Evolutionary conservation across 164 flowering plant species (phyloP).

Genomic region (Saururus chinensis): DNA sequence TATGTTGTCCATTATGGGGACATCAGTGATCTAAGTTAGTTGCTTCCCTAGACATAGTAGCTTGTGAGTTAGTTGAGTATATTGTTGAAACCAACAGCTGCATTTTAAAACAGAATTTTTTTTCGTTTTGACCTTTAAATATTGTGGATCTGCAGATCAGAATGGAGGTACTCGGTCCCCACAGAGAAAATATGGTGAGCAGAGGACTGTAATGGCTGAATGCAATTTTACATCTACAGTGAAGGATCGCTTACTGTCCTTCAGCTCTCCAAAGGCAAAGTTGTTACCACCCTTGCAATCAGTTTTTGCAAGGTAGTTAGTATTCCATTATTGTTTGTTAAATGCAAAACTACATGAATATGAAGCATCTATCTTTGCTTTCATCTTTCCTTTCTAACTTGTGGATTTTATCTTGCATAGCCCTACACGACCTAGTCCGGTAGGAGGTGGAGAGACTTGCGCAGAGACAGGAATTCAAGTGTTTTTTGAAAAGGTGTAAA

Average conservation of each 20-base stretch:
- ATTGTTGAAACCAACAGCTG: background rate
- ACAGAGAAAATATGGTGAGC: slow-evolving; percentile 67
- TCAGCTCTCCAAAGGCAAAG: slow-evolving; percentile 59
- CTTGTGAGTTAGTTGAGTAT: background rate
- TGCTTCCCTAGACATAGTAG: background rate
- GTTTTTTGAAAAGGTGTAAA: slow-evolving; percentile 72
- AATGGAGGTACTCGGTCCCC: slow-evolving; percentile 65
- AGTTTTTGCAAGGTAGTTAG: slow-evolving; percentile 79
- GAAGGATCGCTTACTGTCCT: slow-evolving; percentile 61
- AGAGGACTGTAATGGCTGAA: slow-evolving; percentile 67
- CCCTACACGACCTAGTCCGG: slow-evolving; percentile 81
- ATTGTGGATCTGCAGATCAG: slow-evolving; percentile 32
- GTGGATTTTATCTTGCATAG: slow-evolving; percentile 26
- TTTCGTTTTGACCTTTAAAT: background rate
- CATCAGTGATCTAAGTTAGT: no score
- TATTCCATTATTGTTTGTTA: background rate
- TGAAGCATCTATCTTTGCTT: background rate
- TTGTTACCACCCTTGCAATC: slow-evolving; percentile 57
- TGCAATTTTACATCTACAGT: slow-evolving; percentile 85
- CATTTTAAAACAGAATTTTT: background rate
- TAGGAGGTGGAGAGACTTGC: slow-evolving; percentile 97
- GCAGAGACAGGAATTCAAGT: slow-evolving; percentile 90
- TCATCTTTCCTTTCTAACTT: background rate
- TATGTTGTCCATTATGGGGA: no score
- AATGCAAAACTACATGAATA: background rate